These are phyloP conservation scores for Beauveria rudraprayagi DNA, from an alignment of 2,329 filamentous ascomycete genomes.

Conservation along the genomic window DNA sequence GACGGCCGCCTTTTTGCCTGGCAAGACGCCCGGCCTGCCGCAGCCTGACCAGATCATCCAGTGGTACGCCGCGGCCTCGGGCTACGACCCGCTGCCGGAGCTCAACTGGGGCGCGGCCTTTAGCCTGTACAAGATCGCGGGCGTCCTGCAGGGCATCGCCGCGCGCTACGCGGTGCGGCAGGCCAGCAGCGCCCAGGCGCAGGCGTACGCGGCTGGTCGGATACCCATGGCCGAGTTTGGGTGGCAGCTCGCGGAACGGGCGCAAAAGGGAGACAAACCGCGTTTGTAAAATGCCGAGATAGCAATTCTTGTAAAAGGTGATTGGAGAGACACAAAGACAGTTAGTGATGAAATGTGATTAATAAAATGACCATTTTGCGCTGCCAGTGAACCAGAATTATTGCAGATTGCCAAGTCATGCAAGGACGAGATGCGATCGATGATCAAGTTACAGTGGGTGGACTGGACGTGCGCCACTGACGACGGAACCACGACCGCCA, in stretches of 20 bases:
- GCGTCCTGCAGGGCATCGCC: slow-evolving; percentile 79
- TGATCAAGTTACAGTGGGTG: background rate
- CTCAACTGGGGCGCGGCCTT: slow-evolving; percentile 56
- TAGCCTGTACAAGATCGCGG: slow-evolving; percentile 51
- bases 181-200: slow-evolving; percentile 79
- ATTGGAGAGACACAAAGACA: background rate
- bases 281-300: slow-evolving; percentile 19
- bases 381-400: too few species aligned
- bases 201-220: slow-evolving; percentile 61
- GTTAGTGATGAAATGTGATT: background rate
- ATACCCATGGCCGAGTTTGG: slow-evolving; percentile 67
- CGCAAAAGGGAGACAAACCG: slow-evolving; percentile 19
- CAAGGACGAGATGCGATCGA: background rate
- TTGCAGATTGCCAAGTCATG: background rate
- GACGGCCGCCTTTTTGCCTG: slow-evolving; percentile 49
- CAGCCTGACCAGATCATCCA: slow-evolving; percentile 31
- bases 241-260: slow-evolving; percentile 60
- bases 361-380: background rate
- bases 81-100: slow-evolving; percentile 60
- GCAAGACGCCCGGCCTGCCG: slow-evolving; percentile 56
- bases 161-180: slow-evolving; percentile 77
- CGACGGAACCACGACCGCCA: background rate
- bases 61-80: slow-evolving; percentile 43
- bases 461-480: background rate
- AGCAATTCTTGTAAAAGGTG: background rate